These are phyloP conservation scores for Viridothelium virens DNA, from an alignment of 495 filamentous ascomycete genomes.

Conservation along the genomic window DNA sequence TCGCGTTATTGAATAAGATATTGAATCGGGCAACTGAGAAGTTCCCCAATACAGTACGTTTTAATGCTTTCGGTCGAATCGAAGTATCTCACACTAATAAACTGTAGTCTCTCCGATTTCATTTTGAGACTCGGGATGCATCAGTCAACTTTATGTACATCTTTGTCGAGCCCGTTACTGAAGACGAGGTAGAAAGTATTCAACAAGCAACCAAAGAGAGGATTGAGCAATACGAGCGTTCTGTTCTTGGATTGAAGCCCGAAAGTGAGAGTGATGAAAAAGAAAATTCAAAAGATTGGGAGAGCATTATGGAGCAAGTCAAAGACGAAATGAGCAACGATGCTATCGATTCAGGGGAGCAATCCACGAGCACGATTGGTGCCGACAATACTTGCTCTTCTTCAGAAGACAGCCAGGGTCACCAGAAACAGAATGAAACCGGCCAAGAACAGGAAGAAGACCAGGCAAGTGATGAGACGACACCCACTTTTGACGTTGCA, in stretches of 20 bases:
- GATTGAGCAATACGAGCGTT: conserved; percentile 60
- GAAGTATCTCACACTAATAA: conserved; percentile 24
- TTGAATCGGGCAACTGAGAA: conserved; percentile 63
- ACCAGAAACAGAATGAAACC: neutral
- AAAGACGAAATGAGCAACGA: conserved; percentile 29
- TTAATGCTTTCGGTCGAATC: neutral
- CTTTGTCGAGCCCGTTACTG: conserved; percentile 75
- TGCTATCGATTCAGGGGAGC: conserved; percentile 25
- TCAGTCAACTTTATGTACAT: conserved; percentile 59
- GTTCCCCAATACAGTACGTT: conserved; percentile 54
- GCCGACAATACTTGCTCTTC: neutral
- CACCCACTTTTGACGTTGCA: neutral
- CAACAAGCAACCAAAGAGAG: conserved; percentile 55
- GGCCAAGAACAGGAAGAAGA: neutral
- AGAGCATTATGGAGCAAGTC: conserved; percentile 22
- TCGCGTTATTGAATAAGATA: conserved; percentile 68
- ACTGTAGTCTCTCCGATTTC: conserved; percentile 62
- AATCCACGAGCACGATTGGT: neutral
- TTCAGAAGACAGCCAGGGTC: neutral
- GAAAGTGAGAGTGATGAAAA: neutral
- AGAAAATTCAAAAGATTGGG: conserved; percentile 20
- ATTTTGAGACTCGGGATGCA: conserved; percentile 70
- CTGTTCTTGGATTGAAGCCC: conserved; percentile 46
- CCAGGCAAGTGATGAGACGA: neutral
- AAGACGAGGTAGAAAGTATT: conserved; percentile 61